Conservation (phyloP, 2,329 filamentous ascomycete species). For the Colletotrichum paranaense region DNA sequence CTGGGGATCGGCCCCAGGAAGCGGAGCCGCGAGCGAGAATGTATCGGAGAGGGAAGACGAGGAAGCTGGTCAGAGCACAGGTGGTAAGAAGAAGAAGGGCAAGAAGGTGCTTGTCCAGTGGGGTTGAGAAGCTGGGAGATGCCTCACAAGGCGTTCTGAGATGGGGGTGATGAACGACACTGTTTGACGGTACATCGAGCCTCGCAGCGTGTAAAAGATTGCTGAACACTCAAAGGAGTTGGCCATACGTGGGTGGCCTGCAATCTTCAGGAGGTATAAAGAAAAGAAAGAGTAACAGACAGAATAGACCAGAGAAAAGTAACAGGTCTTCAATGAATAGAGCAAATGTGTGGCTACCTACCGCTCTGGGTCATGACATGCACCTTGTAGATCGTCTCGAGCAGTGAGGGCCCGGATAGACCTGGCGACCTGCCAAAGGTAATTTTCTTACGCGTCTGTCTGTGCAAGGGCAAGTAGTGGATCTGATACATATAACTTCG, state of each 20-base stretch:
- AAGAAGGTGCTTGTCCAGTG: slow-evolving; percentile 72
- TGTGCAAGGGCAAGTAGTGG: too few species aligned
- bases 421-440: too few species aligned
- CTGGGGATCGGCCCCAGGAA: slow-evolving; percentile 55
- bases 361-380: background rate
- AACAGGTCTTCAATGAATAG: background rate
- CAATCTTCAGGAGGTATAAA: background rate
- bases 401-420: background rate
- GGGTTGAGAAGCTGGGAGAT: slow-evolving; percentile 53
- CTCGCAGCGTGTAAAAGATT: background rate
- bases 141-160: too few species aligned
- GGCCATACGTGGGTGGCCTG: background rate
- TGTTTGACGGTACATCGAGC: background rate
- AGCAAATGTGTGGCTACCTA: background rate
- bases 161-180: background rate
- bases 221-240: background rate
- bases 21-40: slow-evolving; percentile 40
- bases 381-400: background rate
- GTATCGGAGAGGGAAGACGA: slow-evolving; percentile 42
- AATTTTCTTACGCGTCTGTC: too few species aligned
- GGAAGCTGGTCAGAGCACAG: slow-evolving; percentile 40
- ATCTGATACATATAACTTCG: too few species aligned
- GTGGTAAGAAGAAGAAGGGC: slow-evolving; percentile 66
- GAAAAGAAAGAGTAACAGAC: background rate
- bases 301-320: background rate